phyloP scores from a whole-genome alignment of 2,329 filamentous ascomycete species.

The Arthrobotrys megalospora region DNA sequence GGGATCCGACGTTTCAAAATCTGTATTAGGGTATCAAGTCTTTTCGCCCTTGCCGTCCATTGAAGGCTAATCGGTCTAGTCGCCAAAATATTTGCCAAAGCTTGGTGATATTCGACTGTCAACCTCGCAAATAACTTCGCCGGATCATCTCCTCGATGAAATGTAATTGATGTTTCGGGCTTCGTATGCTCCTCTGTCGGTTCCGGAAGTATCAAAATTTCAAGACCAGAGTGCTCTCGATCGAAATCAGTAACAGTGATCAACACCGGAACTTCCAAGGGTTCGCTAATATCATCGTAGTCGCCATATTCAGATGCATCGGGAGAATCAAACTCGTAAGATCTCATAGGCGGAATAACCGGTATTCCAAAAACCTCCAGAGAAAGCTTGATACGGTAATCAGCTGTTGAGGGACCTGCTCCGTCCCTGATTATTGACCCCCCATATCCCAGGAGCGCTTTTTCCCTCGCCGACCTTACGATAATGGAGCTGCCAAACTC shows the following conservation, averaged over 20 bases:
- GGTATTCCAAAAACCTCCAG: conserved; percentile 26
- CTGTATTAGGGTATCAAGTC: conserved; percentile 7
- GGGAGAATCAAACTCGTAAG: conserved; percentile 39
- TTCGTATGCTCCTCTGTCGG: conserved; percentile 19
- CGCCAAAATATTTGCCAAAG: background rate
- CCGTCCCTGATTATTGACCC: background rate
- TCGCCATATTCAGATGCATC: background rate
- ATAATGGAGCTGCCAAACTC: background rate
- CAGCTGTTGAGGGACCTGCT: conserved; percentile 3
- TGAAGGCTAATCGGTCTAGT: background rate
- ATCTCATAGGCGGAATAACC: conserved; percentile 7
- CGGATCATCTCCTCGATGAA: conserved; percentile 2
- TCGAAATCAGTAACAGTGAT: conserved; percentile 47
- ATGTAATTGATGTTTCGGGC: conserved; percentile 12
- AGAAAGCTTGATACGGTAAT: conserved; percentile 16
- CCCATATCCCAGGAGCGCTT: conserved; percentile 14
- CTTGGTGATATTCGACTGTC: conserved; percentile 20
- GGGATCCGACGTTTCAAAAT: background rate
- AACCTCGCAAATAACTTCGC: conserved; percentile 28
- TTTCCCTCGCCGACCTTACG: background rate
- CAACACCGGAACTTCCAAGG: background rate
- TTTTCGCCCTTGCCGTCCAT: conserved; percentile 18
- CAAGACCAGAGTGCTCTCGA: conserved; percentile 30
- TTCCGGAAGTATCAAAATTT: conserved; percentile 51
- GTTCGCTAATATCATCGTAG: background rate